phyloP scores from a whole-genome alignment of 805 yeast genomes.

The Teunomyces pallodes region DNA sequence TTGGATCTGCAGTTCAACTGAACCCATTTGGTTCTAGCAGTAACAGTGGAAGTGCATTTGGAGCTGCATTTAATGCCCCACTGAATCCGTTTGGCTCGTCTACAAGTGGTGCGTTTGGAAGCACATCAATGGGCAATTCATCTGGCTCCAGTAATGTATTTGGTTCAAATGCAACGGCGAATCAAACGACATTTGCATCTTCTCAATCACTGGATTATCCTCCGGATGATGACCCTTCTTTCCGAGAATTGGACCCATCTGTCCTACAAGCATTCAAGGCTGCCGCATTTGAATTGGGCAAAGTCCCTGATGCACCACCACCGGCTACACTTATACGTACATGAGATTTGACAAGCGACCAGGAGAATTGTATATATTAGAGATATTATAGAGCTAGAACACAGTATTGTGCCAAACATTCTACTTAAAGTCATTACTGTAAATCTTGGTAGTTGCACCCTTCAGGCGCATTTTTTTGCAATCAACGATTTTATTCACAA shows the following conservation, averaged over 20 bases:
- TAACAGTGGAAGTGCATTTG: neutral
- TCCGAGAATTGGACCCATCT: slow-evolving; percentile 42
- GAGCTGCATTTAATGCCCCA: neutral
- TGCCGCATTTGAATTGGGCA: slow-evolving; percentile 51
- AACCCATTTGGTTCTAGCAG: neutral
- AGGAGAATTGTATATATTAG: neutral
- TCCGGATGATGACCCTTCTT: neutral
- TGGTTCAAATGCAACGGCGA: neutral
- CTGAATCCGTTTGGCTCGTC: slow-evolving; percentile 13
- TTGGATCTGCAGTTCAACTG: neutral
- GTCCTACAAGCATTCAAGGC: slow-evolving; percentile 49
- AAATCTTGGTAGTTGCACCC: too few relatives aligned
- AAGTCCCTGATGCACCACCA: slow-evolving; percentile 72
- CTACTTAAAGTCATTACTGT: too few relatives aligned
- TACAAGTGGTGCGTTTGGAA: slow-evolving; percentile 13
- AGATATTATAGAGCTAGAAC: neutral
- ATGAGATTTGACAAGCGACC: neutral
- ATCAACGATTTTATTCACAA: neutral
- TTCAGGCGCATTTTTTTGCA: neutral
- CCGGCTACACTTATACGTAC: slow-evolving; percentile 44
- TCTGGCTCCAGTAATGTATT: slow-evolving; percentile 7
- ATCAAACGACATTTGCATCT: slow-evolving; percentile 10
- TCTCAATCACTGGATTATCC: neutral
- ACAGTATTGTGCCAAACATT: too few relatives aligned
- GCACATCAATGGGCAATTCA: neutral